Conservation (phyloP, 257 asterid species). For the Nyctanthes arbortristis region DNA sequence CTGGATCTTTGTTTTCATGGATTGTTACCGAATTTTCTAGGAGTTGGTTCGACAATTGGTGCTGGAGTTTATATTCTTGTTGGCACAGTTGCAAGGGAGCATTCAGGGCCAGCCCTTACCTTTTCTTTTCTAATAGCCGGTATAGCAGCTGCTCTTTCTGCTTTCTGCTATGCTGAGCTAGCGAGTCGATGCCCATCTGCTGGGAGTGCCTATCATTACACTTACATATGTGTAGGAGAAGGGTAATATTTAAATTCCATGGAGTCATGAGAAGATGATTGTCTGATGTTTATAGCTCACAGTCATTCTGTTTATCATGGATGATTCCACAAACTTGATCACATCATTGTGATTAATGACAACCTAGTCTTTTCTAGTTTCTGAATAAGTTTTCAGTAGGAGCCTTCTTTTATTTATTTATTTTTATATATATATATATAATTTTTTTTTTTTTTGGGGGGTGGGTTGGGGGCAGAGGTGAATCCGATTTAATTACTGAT, state of each 20-base stretch:
- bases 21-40: slow-evolving; percentile 36
- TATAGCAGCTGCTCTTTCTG: slow-evolving; percentile 96
- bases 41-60: slow-evolving; percentile 95
- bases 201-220: slow-evolving; percentile 98
- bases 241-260: slow-evolving; percentile 45
- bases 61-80: slow-evolving; percentile 96
- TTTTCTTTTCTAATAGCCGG: slow-evolving; percentile 91
- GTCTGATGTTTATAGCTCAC: slow-evolving; percentile 4
- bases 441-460: too few species aligned
- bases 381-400: too few species aligned
- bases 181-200: slow-evolving; percentile 97
- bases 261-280: not conserved
- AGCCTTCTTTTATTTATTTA: too few species aligned
- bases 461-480: too few species aligned
- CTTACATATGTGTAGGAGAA: slow-evolving; percentile 94
- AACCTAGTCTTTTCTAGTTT: not conserved
- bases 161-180: slow-evolving; percentile 92
- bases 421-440: too few species aligned
- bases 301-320: not conserved
- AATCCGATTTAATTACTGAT: not conserved
- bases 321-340: too few species aligned
- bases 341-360: not conserved
- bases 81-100: slow-evolving; percentile 97
- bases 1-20: slow-evolving; percentile 19
- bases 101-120: slow-evolving; percentile 89